A percentile compares a stretch with the other conserved stretches of the same genome.
phyloP scores from a whole-genome alignment of 2,329 filamentous ascomycete genomes.

The Hypoxylon sp. region DNA sequence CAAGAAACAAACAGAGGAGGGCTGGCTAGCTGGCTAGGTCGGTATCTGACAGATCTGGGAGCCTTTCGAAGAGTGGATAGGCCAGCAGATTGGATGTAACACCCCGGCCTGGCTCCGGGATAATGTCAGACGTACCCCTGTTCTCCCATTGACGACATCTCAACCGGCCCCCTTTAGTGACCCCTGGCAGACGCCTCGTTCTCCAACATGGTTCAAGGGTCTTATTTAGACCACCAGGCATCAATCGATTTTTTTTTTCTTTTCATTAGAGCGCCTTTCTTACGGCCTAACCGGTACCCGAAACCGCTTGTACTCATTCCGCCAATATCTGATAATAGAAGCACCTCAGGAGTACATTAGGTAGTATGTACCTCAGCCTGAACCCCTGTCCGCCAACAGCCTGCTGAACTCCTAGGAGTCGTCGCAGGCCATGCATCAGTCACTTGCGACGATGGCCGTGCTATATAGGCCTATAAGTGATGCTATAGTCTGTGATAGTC shows the following conservation, averaged over 20 bases:
- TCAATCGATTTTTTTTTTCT: conserved; percentile 33
- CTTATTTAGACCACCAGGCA: conserved; percentile 41
- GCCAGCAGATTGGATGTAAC: conserved; percentile 31
- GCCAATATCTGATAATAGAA: conserved; percentile 10
- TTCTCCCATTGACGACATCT: conserved; percentile 48
- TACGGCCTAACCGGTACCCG: conserved; percentile 29
- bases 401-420: conserved; percentile 10
- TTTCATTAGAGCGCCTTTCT: conserved; percentile 29
- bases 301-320: conserved; percentile 19
- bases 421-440: conserved; percentile 23
- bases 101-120: conserved; percentile 36
- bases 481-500: conserved; percentile 1
- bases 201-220: conserved; percentile 53
- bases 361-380: conserved; percentile 9
- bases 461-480: background rate
- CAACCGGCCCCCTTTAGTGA: too few relatives aligned
- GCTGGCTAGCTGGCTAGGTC: conserved; percentile 7
- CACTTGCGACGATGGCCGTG: conserved; percentile 6
- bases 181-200: conserved; percentile 36
- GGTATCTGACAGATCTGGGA: conserved; percentile 29
- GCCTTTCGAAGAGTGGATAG: conserved; percentile 24
- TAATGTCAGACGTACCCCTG: conserved; percentile 40
- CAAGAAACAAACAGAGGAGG: too few relatives aligned
- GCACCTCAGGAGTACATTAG: conserved; percentile 18
- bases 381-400: conserved; percentile 13